Evolutionary conservation across 129 eudicot genomes (phyloP).

Genomic region (Flaveria brownii): DNA sequence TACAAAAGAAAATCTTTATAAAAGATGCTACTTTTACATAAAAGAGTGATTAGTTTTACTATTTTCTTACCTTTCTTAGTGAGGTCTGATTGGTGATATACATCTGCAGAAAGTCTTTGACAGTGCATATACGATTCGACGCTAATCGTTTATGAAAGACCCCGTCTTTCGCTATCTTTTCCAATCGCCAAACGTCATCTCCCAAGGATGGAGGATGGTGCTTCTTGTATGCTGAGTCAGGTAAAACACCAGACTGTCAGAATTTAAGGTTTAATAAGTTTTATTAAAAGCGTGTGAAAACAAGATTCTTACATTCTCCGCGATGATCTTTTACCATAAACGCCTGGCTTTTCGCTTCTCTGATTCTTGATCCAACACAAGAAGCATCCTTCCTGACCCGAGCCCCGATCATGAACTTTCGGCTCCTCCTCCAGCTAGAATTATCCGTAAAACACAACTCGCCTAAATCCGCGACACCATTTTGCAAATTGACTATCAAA

Average conservation of each 20-base stretch:
- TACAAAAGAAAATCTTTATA: background rate
- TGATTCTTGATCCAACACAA: conserved; percentile 39
- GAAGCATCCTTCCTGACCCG: conserved; percentile 38
- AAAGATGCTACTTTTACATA: background rate
- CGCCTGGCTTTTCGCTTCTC: conserved; percentile 72
- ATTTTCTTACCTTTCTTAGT: conserved; percentile 52
- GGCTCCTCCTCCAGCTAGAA: conserved; percentile 84
- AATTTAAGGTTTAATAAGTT: background rate
- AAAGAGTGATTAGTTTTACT: background rate
- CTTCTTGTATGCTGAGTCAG: conserved; percentile 68
- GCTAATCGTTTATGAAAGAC: conserved; percentile 49
- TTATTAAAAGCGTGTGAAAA: background rate
- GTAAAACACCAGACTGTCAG: background rate
- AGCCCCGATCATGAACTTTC: conserved; percentile 77
- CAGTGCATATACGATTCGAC: conserved; percentile 37
- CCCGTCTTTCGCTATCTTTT: conserved; percentile 82
- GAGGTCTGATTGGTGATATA: conserved; percentile 38
- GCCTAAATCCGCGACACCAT: conserved; percentile 70
- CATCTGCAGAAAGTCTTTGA: conserved; percentile 55
- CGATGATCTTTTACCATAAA: conserved; percentile 82
- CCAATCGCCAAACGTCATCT: conserved; percentile 86
- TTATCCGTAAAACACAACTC: conserved; percentile 77
- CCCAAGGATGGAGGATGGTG: conserved; percentile 59
- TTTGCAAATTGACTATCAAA: conserved; percentile 40
- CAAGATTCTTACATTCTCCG: conserved; percentile 68